A percentile compares a stretch with the other conserved stretches of the same genome.
Conservation (phyloP, 805 yeast species). For the Lipomyces spencermartinsiae region DNA sequence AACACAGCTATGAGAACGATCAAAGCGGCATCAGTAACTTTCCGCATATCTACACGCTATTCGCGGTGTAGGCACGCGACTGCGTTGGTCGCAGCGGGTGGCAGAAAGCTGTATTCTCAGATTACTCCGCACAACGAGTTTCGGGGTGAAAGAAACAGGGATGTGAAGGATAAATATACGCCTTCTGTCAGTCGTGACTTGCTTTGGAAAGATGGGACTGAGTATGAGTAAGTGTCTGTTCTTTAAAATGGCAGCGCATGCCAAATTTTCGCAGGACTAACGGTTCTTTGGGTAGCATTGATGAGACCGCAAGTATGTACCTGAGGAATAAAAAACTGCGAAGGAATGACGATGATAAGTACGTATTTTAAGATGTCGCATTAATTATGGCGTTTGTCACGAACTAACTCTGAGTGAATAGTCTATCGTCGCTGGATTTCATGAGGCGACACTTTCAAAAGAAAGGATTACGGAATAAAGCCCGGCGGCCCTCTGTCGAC, state of each 20-base stretch:
- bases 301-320: neutral
- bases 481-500: neutral
- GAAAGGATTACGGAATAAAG: neutral
- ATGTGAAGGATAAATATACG: neutral
- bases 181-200: neutral
- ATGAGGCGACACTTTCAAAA: neutral
- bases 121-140: neutral
- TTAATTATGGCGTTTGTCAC: neutral
- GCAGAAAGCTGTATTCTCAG: neutral
- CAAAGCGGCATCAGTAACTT: neutral
- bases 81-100: neutral
- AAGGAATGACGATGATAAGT: neutral
- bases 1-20: neutral
- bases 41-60: neutral
- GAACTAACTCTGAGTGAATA: neutral
- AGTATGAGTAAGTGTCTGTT: neutral
- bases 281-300: neutral
- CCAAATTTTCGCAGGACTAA: neutral
- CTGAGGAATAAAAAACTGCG: neutral
- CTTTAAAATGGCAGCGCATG: neutral
- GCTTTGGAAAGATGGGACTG: constrained; percentile 1
- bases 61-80: neutral
- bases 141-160: neutral
- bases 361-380: neutral
- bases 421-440: neutral